phyloP scores from a whole-genome alignment of 495 filamentous ascomycete genomes.

The Aspergillus affinis region DNA sequence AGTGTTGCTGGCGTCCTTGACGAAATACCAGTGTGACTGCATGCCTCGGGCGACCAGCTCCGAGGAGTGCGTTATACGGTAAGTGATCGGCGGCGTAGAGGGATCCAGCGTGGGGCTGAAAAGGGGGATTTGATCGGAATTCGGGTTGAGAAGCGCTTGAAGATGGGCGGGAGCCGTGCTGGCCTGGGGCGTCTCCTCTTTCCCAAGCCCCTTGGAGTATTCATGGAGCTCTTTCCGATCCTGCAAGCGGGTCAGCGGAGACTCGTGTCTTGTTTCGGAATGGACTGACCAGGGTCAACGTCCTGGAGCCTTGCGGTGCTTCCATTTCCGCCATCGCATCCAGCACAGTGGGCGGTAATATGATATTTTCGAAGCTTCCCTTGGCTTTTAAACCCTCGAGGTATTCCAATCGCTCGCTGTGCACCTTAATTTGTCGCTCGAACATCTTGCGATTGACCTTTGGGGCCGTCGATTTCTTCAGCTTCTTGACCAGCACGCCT shows the following conservation, averaged over 20 bases:
- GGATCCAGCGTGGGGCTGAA: conserved; percentile 11
- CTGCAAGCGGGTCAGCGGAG: conserved; percentile 2
- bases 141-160: conserved; percentile 13
- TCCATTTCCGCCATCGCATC: conserved; percentile 17
- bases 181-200: conserved; percentile 1
- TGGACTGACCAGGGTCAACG: conserved; percentile 15
- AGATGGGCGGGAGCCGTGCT: conserved; percentile 12
- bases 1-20: conserved; percentile 20
- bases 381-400: conserved; percentile 12
- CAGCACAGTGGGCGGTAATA: conserved; percentile 15
- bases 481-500: conserved; percentile 8
- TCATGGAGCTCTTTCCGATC: conserved; percentile 17
- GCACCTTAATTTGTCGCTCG: conserved; percentile 19
- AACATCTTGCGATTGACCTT: conserved; percentile 24
- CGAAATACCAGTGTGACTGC: conserved; percentile 23
- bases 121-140: conserved; percentile 11
- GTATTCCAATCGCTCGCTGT: conserved; percentile 18
- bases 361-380: conserved; percentile 11
- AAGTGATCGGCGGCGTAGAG: conserved; percentile 8
- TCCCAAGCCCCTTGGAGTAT: conserved; percentile 1
- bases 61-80: conserved; percentile 21
- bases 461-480: conserved; percentile 18
- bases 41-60: conserved; percentile 17
- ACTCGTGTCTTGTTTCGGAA: neutral
- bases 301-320: conserved; percentile 8